Evolutionary conservation across 139 green algal species (phyloP).

Genomic region (Tetradesmus obliquus): DNA sequence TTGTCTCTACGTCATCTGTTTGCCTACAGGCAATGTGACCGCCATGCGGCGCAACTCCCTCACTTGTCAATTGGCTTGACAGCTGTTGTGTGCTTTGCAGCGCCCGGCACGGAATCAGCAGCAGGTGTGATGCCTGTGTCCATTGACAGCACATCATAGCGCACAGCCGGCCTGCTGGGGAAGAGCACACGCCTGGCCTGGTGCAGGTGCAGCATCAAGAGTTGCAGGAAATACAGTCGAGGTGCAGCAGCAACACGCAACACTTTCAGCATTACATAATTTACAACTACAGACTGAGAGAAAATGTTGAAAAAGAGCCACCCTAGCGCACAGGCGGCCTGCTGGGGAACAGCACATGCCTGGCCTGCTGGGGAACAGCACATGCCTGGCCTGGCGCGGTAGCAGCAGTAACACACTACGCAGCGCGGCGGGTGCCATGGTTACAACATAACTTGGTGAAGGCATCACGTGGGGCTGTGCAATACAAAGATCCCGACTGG

Average conservation of each 20-base stretch:
- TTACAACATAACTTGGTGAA: too few relatives aligned
- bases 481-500: too few relatives aligned
- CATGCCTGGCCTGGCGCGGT: background rate
- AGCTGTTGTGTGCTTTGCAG: constrained; percentile 70
- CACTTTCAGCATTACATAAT: background rate
- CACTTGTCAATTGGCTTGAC: constrained; percentile 96
- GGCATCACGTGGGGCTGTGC: too few relatives aligned
- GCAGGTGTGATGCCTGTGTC: constrained; percentile 93
- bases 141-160: constrained; percentile 94
- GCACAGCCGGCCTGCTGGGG: constrained; percentile 65
- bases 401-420: too few relatives aligned
- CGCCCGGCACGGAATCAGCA: constrained; percentile 68
- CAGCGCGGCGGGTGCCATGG: too few relatives aligned
- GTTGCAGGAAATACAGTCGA: background rate
- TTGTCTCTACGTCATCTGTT: too few relatives aligned
- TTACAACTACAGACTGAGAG: too few relatives aligned
- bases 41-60: background rate
- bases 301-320: too few relatives aligned
- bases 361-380: background rate
- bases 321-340: too few relatives aligned
- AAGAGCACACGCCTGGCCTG: constrained; percentile 71
- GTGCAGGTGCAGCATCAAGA: constrained; percentile 15
- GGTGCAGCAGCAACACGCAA: background rate
- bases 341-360: background rate
- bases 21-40: too few relatives aligned